Base-by-base conservation (phyloP, 495 filamentous ascomycete genomes). In the Penicillium paradoxum region DNA sequence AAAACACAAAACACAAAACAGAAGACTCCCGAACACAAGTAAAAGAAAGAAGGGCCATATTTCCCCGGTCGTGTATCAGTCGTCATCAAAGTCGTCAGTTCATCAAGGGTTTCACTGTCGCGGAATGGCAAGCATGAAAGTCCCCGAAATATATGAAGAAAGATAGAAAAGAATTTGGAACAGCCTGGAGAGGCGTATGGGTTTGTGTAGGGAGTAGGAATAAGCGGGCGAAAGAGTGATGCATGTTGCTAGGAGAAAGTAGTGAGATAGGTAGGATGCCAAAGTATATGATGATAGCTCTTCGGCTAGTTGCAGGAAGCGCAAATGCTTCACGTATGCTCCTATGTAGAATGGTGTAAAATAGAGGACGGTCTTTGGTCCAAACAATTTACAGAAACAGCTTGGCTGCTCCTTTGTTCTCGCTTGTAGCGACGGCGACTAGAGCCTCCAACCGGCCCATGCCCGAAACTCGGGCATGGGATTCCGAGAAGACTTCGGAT, bases 391-490 rank as follows among this genome's bases (percentile, higher is more conserved):
- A 73, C 43, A 66, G 44, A 49, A 72, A 72, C 40, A 75, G 56
- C 53, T 69, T 70, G 6, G 81, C 70, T 0, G 80, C 74, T 17
- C 76, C 78, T 39, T 85, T 82, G 38, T 88, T 83, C 63, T 95
- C 88, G 53, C 86, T 88, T 2, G 91, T 93, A 8, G 91, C 91
- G 49, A 93, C 90, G 3, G 91, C 91, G 22, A 96, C 91, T 27
- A 96, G 79, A 14, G 89, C 88, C 52, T 96, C 87, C 19, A 96
- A 71, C 13, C 88, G 76, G 46, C 80, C 78, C 83, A 91, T 87
- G 42, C 79, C 79, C 41, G 67, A 73, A 55, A 66, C 61, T 24
- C 63, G 57, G 18, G 59, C 58, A 30, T 67, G 54, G 1, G 65
- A 53, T 47, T 67, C 62, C 17, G 65, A 44, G 38, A 68, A 71